Percentiles rank a stretch among this genome's conserved stretches.
These are phyloP conservation scores for Populus simonii DNA, from an alignment of 345 rosid species.

Conservation along the genomic window DNA sequence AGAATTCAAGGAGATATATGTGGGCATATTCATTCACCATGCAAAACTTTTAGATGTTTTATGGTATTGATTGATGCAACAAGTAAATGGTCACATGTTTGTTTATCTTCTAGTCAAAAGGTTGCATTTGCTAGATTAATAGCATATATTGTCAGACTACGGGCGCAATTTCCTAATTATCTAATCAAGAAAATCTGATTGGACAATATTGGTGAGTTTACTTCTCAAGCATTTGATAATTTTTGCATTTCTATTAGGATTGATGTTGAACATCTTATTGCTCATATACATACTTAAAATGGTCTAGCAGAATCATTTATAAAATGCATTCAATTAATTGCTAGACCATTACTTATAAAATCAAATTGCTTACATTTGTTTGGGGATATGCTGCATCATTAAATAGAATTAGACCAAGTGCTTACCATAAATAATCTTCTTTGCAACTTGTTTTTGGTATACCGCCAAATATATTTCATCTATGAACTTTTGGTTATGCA, in stretches of 20 bases:
- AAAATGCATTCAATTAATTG: slow-evolving; percentile 1
- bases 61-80: slow-evolving; percentile 2
- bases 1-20: no score
- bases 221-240: no score
- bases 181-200: slow-evolving; percentile 9
- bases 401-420: not conserved
- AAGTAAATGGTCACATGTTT: slow-evolving; percentile 5
- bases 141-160: not conserved
- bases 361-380: not conserved
- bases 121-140: not conserved
- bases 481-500: not conserved
- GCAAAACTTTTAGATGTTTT: not conserved
- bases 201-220: slow-evolving; percentile 8
- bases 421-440: no score
- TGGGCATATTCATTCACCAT: not conserved
- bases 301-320: not conserved
- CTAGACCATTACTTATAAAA: not conserved
- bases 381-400: not conserved
- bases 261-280: no score
- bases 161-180: slow-evolving; percentile 10
- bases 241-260: no score
- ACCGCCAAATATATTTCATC: no score
- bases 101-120: not conserved
- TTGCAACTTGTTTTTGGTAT: no score
- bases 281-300: slow-evolving; percentile 11